Evolutionary conservation across 768 basidiomycete species (phyloP), one percentile per base, ranked within the genome.

Genomic region (Hirschioporus abietinus): DNA sequence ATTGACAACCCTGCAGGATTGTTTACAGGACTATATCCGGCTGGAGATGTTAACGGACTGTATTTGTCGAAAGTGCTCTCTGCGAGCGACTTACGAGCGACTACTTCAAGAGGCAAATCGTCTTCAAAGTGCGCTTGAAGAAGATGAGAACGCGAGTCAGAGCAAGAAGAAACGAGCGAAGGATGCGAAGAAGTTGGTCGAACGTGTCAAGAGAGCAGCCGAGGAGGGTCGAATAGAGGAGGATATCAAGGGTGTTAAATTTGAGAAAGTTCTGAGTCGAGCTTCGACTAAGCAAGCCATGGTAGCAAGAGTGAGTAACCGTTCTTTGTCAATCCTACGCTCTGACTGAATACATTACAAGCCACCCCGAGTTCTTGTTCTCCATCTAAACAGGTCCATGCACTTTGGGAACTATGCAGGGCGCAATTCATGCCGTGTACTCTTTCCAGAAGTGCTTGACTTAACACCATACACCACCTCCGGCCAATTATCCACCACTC

Each of bases 361-460:
- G 88, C 92, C 97, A 17, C 96, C 97, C 0, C 86, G 86, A 3
- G 87, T 96, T 1, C 86, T 99, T 18, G 89, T 86, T 1, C 82
- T 99, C 0, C 96, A 98, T 76, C 87, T 99, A 66, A 95, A 96
- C 71, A 88, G 97, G 58, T 97, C 96, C 5, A 80, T 94, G 64
- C 93, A 92, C 76, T 87, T 88, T 69, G 93, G 92, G 58, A 80
- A 82, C 68, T 82, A 83, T 70, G 88, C 91, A 35, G 78, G 90
- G 72, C 97, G 96, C 82, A 99, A 99, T 78, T 86, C 84, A 57
- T 88, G 92, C 66, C 83, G 84, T 58, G 85, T 99, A 26, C 70
- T 84, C 58, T 98, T 96, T 76, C 92, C 95, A 7, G 91, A 96
- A 77, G 77, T 91, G 59, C 87, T 99, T 68, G 94, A 99, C 77